Conservation (phyloP, 352 stramenopile genomes). For the Pythium aristosporum region DNA sequence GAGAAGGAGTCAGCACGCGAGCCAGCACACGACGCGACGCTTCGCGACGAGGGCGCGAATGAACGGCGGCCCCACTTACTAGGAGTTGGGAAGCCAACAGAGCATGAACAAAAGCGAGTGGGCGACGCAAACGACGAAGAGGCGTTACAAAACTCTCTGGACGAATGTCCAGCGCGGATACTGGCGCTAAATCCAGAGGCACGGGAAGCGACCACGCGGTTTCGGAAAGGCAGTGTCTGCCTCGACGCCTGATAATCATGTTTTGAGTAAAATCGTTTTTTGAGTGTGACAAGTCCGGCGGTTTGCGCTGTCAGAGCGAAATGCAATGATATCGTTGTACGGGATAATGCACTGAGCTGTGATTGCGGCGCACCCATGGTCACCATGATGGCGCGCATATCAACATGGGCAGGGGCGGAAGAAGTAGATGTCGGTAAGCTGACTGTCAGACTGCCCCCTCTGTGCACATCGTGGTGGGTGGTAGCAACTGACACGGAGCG, state of each 20-base stretch:
- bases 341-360: neutral
- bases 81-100: neutral
- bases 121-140: conserved; percentile 3
- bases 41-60: conserved; percentile 7
- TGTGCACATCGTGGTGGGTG: conserved; percentile 9
- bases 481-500: neutral
- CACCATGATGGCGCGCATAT: neutral
- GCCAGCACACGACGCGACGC: conserved; percentile 1
- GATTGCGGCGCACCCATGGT: neutral
- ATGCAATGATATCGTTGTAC: too few species aligned
- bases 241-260: conserved; percentile 15
- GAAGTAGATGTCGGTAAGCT: neutral
- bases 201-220: neutral
- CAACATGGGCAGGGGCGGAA: neutral
- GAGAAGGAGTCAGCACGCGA: conserved; percentile 14
- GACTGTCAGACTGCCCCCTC: conserved; percentile 14
- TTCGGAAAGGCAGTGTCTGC: conserved; percentile 20
- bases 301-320: neutral
- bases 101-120: neutral
- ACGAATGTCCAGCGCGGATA: conserved; percentile 9
- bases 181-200: neutral
- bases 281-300: neutral
- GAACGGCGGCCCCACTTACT: neutral
- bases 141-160: conserved; percentile 3
- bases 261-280: neutral